Percentiles rank a stretch among this genome's conserved stretches.
These are phyloP conservation scores for Epichloe gansuensis DNA, from an alignment of 2,329 filamentous ascomycete species.

Conservation along the genomic window DNA sequence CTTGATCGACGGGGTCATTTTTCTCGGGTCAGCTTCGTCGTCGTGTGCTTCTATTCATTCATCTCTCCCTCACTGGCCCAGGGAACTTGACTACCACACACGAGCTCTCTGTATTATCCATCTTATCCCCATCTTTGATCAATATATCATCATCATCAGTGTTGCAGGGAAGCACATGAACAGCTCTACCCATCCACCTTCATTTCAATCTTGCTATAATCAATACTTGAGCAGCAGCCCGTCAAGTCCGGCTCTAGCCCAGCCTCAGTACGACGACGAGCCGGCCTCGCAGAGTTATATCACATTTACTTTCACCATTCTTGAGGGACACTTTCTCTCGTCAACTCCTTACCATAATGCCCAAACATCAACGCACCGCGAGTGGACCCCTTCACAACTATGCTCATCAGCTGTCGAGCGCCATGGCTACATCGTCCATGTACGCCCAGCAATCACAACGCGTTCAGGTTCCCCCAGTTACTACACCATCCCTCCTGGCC, in stretches of 20 bases:
- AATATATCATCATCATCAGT: slow-evolving; percentile 8
- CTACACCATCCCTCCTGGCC: slow-evolving; percentile 25
- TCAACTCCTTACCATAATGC: slow-evolving; percentile 24
- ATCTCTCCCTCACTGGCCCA: neutral
- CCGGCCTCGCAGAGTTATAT: slow-evolving; percentile 7
- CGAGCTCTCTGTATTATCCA: slow-evolving; percentile 5
- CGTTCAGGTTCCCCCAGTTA: slow-evolving; percentile 28
- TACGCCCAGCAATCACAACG: slow-evolving; percentile 30
- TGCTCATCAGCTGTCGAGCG: slow-evolving; percentile 24
- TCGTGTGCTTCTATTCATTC: neutral
- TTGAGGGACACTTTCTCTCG: slow-evolving; percentile 7
- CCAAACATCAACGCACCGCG: slow-evolving; percentile 31
- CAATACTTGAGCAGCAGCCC: slow-evolving; percentile 8
- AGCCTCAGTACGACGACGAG: slow-evolving; percentile 1
- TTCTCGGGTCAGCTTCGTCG: neutral
- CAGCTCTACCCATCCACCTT: slow-evolving; percentile 1
- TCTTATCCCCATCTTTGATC: slow-evolving; percentile 14
- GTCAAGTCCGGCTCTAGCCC: slow-evolving; percentile 1
- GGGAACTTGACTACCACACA: slow-evolving; percentile 9
- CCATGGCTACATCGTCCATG: slow-evolving; percentile 30
- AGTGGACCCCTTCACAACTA: slow-evolving; percentile 22
- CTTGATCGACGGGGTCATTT: neutral
- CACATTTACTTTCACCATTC: neutral
- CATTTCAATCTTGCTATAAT: slow-evolving; percentile 16
- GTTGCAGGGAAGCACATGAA: slow-evolving; percentile 1